Evolutionary conservation across 2,329 filamentous ascomycete genomes (phyloP).

Genomic region (Exophiala sp.): DNA sequence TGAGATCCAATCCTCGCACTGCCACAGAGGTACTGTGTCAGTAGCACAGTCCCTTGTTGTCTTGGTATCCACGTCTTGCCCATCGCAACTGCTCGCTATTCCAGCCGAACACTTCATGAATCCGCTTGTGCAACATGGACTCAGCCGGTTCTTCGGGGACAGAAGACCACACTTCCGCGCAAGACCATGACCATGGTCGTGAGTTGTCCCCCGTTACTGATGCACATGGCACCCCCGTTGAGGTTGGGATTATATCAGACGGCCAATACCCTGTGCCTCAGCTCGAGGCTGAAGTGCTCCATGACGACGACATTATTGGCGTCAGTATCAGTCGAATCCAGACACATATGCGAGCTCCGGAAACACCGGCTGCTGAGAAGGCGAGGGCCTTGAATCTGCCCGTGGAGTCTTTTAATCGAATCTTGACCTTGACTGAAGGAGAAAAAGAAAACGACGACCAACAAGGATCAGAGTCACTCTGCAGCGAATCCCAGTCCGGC

Average conservation of each 20-base stretch:
- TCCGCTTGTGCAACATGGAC: slow-evolving; percentile 11
- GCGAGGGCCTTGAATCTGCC: slow-evolving; percentile 47
- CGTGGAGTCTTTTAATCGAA: slow-evolving; percentile 12
- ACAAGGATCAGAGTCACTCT: background rate
- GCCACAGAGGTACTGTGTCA: no score
- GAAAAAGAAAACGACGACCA: slow-evolving; percentile 8
- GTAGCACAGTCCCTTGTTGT: no score
- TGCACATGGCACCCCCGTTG: slow-evolving; percentile 3
- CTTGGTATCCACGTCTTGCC: background rate
- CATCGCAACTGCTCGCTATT: background rate
- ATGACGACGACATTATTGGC: slow-evolving; percentile 44
- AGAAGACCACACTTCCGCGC: slow-evolving; percentile 12
- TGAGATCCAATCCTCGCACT: background rate
- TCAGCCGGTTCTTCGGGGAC: slow-evolving; percentile 16
- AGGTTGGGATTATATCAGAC: slow-evolving; percentile 4
- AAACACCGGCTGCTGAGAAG: slow-evolving; percentile 55
- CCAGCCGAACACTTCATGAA: slow-evolving; percentile 11
- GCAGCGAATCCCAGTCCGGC: slow-evolving; percentile 1
- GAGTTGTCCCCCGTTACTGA: slow-evolving; percentile 5
- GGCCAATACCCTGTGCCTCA: background rate
- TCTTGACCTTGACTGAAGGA: slow-evolving; percentile 6
- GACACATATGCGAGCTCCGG: slow-evolving; percentile 51
- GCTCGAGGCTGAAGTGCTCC: slow-evolving; percentile 12
- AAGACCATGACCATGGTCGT: slow-evolving; percentile 2
- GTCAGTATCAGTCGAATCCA: slow-evolving; percentile 55